Base-by-base conservation (phyloP, 2,329 filamentous ascomycete species). In the Sarocladium kiliense region DNA sequence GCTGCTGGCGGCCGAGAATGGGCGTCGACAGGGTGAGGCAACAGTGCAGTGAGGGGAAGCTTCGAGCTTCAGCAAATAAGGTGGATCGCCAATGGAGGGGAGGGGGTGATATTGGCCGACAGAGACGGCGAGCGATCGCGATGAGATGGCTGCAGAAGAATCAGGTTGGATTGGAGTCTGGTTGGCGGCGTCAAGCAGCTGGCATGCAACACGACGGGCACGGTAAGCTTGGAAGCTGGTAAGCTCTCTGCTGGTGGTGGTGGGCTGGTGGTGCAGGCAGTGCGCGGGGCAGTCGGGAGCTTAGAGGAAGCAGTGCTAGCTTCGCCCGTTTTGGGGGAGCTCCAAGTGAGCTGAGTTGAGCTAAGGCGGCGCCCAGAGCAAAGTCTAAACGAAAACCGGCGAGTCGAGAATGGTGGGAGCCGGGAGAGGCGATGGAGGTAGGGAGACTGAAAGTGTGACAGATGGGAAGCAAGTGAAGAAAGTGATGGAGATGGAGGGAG, bases 261-360 rank as follows among this genome's bases (percentile, higher is more conserved):
- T 30, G 44, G 44, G 23, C 26, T n/a, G 25, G 23, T 49, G 23
- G 44, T 32, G 23, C 7, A 23, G 42, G 42, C 18, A n/a, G 42
- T 45, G 47, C 47, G 47, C 47, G 47, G 47, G 47, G 47, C 27
- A 51, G 30, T 21, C 47, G 47, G 47, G 47, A 51, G 47, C 47
- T 51, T 47, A 23, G 23, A 18, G 7, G 19, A 14, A 44, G 39
- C n/a, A 44, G 39, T 18, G 18, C n/a, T 23, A 32, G 30, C 18
- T 39, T 19, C 12, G 36, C n/a, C n/a, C n/a, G 36, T n/a, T 39
- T 39, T 16, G 7, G 36, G 18, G 5, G 41, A 45, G 41, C 41
- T 45, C n/a, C 27, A 34, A 25, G 3, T n/a, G 27, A 32, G 47
- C 30, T 51, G 47, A 49, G 44, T 25, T 49, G 44, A 49, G 26